These are phyloP conservation scores for Yamadazyma tumulicola DNA, from an alignment of 805 yeast species.

Conservation along the genomic window DNA sequence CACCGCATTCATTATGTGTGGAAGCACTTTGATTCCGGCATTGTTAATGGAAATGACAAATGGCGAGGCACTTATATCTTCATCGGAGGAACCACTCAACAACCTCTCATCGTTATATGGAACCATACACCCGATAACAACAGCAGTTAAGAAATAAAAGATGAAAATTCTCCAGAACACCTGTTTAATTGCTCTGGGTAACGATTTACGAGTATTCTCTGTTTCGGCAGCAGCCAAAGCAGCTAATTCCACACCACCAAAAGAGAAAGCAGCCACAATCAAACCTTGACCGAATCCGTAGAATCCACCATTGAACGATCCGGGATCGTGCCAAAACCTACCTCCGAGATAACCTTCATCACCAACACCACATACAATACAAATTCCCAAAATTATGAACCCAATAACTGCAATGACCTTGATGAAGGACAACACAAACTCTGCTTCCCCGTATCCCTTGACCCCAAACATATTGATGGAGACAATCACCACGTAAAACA, in stretches of 20 bases:
- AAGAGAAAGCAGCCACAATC: constrained; percentile 30
- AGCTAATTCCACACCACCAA: constrained; percentile 34
- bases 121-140: constrained; percentile 37
- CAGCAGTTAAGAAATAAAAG: constrained; percentile 34
- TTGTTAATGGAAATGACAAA: constrained; percentile 66
- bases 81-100: constrained; percentile 45
- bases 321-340: constrained; percentile 31
- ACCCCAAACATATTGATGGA: constrained; percentile 32
- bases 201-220: constrained; percentile 34
- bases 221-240: constrained; percentile 40
- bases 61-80: constrained; percentile 64
- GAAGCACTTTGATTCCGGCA: constrained; percentile 63
- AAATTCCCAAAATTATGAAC: constrained; percentile 31
- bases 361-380: constrained; percentile 35
- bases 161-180: constrained; percentile 42
- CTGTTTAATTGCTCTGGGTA: constrained; percentile 41
- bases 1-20: constrained; percentile 72
- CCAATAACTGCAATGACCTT: constrained; percentile 36
- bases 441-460: constrained; percentile 37
- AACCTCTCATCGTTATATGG: constrained; percentile 51
- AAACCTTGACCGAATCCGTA: constrained; percentile 37
- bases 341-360: constrained; percentile 32
- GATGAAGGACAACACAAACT: constrained; percentile 26
- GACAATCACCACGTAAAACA: constrained; percentile 27
- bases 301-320: constrained; percentile 36